phyloP scores from a whole-genome alignment of 2,329 filamentous ascomycete genomes.

The Camptophora hylomeconis region DNA sequence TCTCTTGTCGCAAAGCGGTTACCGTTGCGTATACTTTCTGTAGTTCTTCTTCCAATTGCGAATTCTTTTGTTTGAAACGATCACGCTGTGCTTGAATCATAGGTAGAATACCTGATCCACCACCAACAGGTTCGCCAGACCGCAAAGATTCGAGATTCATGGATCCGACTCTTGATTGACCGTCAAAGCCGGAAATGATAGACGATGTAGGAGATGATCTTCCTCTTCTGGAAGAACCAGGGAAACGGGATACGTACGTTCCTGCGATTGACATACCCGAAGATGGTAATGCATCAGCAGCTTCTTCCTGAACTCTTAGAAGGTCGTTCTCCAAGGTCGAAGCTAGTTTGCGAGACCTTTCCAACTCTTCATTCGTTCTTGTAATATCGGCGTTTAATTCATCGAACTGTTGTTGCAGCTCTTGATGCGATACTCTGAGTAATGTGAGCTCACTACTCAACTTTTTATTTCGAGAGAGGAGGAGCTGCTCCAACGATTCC shows the following conservation, averaged over 20 bases:
- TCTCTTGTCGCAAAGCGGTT: conserved; percentile 76
- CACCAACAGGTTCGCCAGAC: conserved; percentile 54
- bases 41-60: conserved; percentile 78
- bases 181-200: conserved; percentile 94
- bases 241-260: conserved; percentile 72
- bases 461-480: conserved; percentile 92
- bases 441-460: conserved; percentile 86
- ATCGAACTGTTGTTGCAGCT: conserved; percentile 69
- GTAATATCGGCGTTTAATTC: conserved; percentile 73
- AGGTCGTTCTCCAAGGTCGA: conserved; percentile 86
- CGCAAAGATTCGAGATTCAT: conserved; percentile 46
- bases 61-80: conserved; percentile 92
- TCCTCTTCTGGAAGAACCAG: conserved; percentile 51
- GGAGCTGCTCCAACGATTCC: conserved; percentile 78
- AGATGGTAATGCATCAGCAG: conserved; percentile 65
- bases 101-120: conserved; percentile 78
- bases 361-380: conserved; percentile 70
- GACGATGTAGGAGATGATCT: conserved; percentile 83
- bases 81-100: conserved; percentile 98
- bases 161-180: conserved; percentile 36
- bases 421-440: conserved; percentile 83
- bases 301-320: conserved; percentile 72
- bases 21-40: conserved; percentile 72
- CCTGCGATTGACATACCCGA: conserved; percentile 86
- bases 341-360: conserved; percentile 71